Evolutionary conservation across 2,329 filamentous ascomycete species (phyloP), one percentile per base, ranked within the genome.

Genomic region (Microdochium paspali): DNA sequence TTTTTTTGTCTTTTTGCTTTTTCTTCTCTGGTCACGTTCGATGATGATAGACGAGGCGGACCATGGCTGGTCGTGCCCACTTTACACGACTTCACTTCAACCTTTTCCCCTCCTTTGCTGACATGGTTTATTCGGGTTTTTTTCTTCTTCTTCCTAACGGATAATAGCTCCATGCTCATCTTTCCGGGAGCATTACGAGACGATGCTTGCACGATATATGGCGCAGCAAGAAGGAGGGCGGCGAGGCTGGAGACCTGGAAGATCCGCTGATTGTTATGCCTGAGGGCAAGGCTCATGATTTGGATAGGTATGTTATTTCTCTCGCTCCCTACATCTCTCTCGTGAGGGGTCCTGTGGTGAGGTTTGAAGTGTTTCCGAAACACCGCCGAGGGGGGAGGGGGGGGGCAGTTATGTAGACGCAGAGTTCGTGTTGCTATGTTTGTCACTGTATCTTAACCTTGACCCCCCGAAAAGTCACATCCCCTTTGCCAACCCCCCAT

Each of bases 181-280:
- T 93, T 42, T 87, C 81, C 35, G 87, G 87, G 46, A 89, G 84
- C 62, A 87, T 93, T 61, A 84, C 79, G 59, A 79, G 84, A 26
- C 68, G 79, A 56, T 83, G 79, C 51, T 77, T 93, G 2, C 85
- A 89, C 59, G 76, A 87, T 31, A 80, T 91, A 59, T 93, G 87
- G 86, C 56, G 68, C 44, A 62, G 63, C 47, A 86, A 82, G 60
- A 79, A 76, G 49, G 66, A 67, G 3, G 65, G 74, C 7, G 69
- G 73, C 4, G 59, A 70, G 21, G 75, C 80, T 2, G 61, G 71
- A 2, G 61, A 71, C 10, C 67, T 90, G 1, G 71, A 80, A 45
- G 86, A 93, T 57, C 87, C 87, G 1, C 64, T 86, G 15, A 55
- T 79, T 1, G 77, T 81, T 28, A 86, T 91, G 69, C 83, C 85